These are phyloP conservation scores for Tilletia horrida DNA, from an alignment of 1,284 basidiomycete genomes.

Conservation along the genomic window DNA sequence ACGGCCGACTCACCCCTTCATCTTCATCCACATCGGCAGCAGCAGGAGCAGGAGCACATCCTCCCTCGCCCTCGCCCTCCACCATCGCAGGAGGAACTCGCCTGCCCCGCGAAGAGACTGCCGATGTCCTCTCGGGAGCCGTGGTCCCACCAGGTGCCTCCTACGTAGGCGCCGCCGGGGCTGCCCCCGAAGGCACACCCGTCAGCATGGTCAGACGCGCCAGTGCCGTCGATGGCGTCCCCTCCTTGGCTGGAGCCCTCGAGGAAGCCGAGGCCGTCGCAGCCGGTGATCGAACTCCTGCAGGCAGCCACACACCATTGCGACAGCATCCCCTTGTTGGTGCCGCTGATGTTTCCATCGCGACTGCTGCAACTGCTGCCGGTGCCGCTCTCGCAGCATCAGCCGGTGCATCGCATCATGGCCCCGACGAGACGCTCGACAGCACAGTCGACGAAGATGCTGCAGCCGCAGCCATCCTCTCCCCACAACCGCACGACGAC, in stretches of 20 bases:
- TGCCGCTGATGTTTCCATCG: not conserved
- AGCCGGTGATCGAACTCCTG: not conserved
- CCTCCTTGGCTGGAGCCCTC: not conserved
- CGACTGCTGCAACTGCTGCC: too few relatives aligned
- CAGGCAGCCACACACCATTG: not conserved
- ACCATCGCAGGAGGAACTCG: conserved; percentile 40
- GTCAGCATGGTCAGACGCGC: not conserved
- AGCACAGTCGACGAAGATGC: too few relatives aligned
- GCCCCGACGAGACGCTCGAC: too few relatives aligned
- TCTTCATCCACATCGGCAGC: not conserved
- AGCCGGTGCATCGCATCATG: too few relatives aligned
- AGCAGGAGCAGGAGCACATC: conserved; percentile 14
- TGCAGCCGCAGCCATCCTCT: too few relatives aligned
- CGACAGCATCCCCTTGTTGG: not conserved
- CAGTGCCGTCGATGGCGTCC: conserved; percentile 7
- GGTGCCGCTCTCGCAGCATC: too few relatives aligned
- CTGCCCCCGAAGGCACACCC: conserved; percentile 47
- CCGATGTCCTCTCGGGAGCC: conserved; percentile 66
- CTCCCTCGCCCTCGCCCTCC: conserved; percentile 19
- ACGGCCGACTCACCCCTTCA: not conserved
- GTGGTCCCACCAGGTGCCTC: conserved; percentile 70
- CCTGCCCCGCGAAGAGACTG: conserved; percentile 61
- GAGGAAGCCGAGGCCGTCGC: not conserved
- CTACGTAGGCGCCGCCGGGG: conserved; percentile 58
- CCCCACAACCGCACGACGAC: too few relatives aligned